A percentile compares a stretch with the other conserved stretches of the same genome.
phyloP scores from a whole-genome alignment of 495 filamentous ascomycete species.

The Xylaria acuta region DNA sequence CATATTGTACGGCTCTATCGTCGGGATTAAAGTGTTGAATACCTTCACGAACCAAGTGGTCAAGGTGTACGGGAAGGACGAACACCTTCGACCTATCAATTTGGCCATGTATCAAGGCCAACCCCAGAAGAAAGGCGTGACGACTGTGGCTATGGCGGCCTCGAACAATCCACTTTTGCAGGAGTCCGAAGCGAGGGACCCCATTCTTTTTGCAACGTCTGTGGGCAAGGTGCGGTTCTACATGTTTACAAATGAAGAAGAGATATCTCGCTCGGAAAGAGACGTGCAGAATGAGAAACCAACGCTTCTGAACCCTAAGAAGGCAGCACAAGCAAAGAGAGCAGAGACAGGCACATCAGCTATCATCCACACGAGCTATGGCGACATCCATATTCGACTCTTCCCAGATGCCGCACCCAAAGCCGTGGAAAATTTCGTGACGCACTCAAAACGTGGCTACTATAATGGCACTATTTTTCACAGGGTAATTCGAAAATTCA shows the following conservation, averaged over 20 bases:
- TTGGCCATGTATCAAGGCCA: slow-evolving; percentile 94
- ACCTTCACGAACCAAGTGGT: slow-evolving; percentile 90
- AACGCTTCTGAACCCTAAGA: slow-evolving; percentile 54
- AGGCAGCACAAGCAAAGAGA: slow-evolving; percentile 60
- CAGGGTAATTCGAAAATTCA: slow-evolving; percentile 96
- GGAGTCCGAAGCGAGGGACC: slow-evolving; percentile 90
- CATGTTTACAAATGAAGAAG: slow-evolving; percentile 92
- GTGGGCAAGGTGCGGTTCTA: slow-evolving; percentile 94
- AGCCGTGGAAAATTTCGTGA: slow-evolving; percentile 98
- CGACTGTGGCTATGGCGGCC: slow-evolving; percentile 98
- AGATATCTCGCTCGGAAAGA: slow-evolving; percentile 81
- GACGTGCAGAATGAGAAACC: slow-evolving; percentile 97
- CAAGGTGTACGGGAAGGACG: slow-evolving; percentile 86
- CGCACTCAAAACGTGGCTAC: slow-evolving; percentile 84
- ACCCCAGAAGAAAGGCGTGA: slow-evolving; percentile 86
- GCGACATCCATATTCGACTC: slow-evolving; percentile 92
- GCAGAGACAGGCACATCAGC: slow-evolving; percentile 77
- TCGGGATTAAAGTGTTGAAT: slow-evolving; percentile 93
- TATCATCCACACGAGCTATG: slow-evolving; percentile 89
- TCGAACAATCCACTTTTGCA: slow-evolving; percentile 90
- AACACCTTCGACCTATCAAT: slow-evolving; percentile 81
- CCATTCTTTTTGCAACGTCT: slow-evolving; percentile 84
- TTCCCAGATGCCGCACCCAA: slow-evolving; percentile 93
- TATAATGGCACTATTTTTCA: slow-evolving; percentile 99
- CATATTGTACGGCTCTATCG: slow-evolving; percentile 89